A percentile compares a stretch with the other conserved stretches of the same genome.
Conservation (phyloP, 192 early-diverging fungal species). For the Phycomyces nitens region DNA sequence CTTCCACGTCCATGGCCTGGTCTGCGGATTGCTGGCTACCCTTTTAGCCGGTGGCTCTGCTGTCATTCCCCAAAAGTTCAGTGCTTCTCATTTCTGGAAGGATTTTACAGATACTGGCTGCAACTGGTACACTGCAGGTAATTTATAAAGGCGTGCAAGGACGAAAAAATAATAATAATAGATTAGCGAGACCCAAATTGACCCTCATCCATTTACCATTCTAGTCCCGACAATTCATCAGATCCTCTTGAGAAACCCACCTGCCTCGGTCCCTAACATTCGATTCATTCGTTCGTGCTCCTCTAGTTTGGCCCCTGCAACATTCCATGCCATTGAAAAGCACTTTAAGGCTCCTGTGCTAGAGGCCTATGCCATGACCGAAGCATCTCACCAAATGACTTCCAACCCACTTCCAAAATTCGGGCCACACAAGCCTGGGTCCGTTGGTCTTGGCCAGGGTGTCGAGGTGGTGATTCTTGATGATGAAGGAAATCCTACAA, state of each 20-base stretch:
- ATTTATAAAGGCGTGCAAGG: neutral
- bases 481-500: constrained; percentile 50
- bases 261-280: constrained; percentile 42
- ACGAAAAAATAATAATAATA: constrained; percentile 1
- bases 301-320: constrained; percentile 66
- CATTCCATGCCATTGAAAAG: constrained; percentile 62
- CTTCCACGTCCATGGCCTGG: constrained; percentile 83
- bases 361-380: constrained; percentile 85
- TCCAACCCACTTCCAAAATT: constrained; percentile 65
- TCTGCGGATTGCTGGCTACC: constrained; percentile 69
- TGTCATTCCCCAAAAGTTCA: constrained; percentile 70
- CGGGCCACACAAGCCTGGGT: constrained; percentile 66
- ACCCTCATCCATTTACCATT: neutral
- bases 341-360: constrained; percentile 68
- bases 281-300: constrained; percentile 83
- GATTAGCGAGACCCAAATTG: neutral
- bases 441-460: constrained; percentile 73
- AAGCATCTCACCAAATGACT: constrained; percentile 87
- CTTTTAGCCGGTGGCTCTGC: constrained; percentile 66
- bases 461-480: constrained; percentile 69
- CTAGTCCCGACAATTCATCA: constrained; percentile 84
- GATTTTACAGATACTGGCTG: constrained; percentile 58
- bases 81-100: constrained; percentile 69
- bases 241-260: constrained; percentile 59
- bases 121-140: constrained; percentile 69